Base-by-base conservation (phyloP, 139 green algal genomes). In the Micractinium sp. region DNA sequence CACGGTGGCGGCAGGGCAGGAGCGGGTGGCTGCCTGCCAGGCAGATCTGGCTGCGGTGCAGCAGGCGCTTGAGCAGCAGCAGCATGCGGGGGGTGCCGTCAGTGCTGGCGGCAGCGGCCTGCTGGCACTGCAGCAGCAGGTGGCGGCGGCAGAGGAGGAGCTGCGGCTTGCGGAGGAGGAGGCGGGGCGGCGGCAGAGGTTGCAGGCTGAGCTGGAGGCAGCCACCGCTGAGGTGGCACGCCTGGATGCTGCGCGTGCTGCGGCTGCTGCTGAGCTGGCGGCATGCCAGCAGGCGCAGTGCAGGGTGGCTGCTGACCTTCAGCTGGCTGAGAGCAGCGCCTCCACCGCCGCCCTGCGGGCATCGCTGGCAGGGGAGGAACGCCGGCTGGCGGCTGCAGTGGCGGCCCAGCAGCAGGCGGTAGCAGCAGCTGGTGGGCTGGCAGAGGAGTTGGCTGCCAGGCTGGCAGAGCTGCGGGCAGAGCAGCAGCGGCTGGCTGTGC, bases 71-170 rank as follows among this genome's bases (percentile, higher is more conserved):
- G 74, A 63, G 31, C 41, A 23, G 31, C 27, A 71, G 60, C 53
- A 85, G n/a, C 0, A 38, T 39, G 53, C 4, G n/a, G 53, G 22
- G 9, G 23, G 23, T 56, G 5, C 47, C 47, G 7, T 56, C 47
- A 56, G 47, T 9, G 1, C n/a, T 31, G 31, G 53, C 80, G n/a
- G 53, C 19, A 9, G 53, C 78, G 0, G 78, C 29, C 82, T 86
- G 83, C 38, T 79, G 38, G 4, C 23, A 3, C 39, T 87, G 83
- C 83, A 69, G 67, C 66, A 80, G 67, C 53, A 23, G 3, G 27
- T 87, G 66, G 83, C 67, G 38, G 39, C 38, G 29, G 38, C 67
- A n/a, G 83, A 87, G 83, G 83, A 80, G 20, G 38, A 69, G 38
- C 14, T 87, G 38, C 41, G 38, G 38, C 67, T 87, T 15, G 38